Percentiles rank a stretch among this genome's conserved stretches.
These are phyloP conservation scores for Clitopilus hobsonii DNA, from an alignment of 768 basidiomycete genomes.

Conservation along the genomic window DNA sequence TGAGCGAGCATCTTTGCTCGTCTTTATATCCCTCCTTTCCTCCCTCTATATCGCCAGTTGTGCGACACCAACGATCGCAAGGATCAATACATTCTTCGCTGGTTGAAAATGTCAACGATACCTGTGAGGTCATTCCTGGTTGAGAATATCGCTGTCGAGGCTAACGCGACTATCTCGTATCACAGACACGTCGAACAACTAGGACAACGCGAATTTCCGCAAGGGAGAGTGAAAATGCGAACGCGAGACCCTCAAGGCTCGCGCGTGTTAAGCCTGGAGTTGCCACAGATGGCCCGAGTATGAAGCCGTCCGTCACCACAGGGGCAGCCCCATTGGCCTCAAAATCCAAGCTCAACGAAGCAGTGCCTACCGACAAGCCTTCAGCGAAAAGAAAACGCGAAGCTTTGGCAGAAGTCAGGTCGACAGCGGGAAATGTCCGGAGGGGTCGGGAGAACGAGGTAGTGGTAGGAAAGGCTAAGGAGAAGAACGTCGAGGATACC, in stretches of 20 bases:
- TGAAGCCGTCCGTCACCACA: conserved; percentile 25
- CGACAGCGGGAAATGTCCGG: not conserved
- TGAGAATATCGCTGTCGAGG: not conserved
- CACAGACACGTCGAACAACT: conserved; percentile 61
- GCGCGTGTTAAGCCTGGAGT: conserved; percentile 56
- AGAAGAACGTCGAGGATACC: conserved; percentile 25
- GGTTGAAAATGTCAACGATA: conserved; percentile 1
- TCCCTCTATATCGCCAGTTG: not conserved
- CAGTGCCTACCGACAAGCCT: conserved; percentile 29
- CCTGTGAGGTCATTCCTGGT: not conserved
- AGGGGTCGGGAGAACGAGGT: conserved; percentile 8
- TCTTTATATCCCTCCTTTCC: not conserved
- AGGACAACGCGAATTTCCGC: conserved; percentile 47
- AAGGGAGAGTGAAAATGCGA: conserved; percentile 68
- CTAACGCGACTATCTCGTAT: not conserved
- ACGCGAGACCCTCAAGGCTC: conserved; percentile 51
- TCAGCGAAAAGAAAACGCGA: conserved; percentile 72
- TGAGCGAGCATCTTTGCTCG: not conserved
- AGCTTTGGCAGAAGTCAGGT: conserved; percentile 67
- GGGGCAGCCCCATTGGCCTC: conserved; percentile 37
- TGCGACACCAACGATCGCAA: not conserved
- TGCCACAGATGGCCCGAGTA: conserved; percentile 17
- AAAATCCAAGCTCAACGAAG: conserved; percentile 24
- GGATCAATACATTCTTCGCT: not conserved
- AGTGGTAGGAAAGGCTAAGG: conserved; percentile 40